A percentile compares a stretch with the other conserved stretches of the same genome.
phyloP scores from a whole-genome alignment of 495 filamentous ascomycete species.

The Astrothelium macrocarpum region DNA sequence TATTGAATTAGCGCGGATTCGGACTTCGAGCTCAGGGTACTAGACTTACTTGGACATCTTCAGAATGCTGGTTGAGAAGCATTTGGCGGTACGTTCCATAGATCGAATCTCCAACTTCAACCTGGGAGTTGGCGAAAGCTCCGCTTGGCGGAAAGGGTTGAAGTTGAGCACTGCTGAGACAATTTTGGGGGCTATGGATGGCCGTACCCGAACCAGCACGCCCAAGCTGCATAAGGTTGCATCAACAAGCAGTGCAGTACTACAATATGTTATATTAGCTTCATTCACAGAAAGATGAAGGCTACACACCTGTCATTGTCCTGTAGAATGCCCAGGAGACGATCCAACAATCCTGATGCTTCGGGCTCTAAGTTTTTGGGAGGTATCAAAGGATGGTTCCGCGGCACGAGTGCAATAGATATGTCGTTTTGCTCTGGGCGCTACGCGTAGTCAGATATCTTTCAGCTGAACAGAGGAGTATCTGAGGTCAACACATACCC shows the following conservation, averaged over 20 bases:
- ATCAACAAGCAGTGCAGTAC: constrained; percentile 82
- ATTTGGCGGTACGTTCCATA: constrained; percentile 84
- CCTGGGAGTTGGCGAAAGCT: constrained; percentile 65
- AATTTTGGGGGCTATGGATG: constrained; percentile 74
- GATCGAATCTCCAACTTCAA: constrained; percentile 75
- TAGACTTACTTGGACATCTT: constrained; percentile 41
- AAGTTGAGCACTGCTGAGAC: constrained; percentile 78
- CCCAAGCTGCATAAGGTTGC: constrained; percentile 84
- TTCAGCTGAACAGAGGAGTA: background rate
- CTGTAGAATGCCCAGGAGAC: constrained; percentile 77
- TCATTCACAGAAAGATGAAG: constrained; percentile 6
- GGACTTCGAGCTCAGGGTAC: background rate
- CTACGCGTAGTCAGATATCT: constrained; percentile 33
- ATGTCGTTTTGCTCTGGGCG: constrained; percentile 79
- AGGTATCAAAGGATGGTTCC: constrained; percentile 66
- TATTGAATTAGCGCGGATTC: background rate
- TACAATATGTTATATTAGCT: constrained; percentile 32
- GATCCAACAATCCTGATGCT: constrained; percentile 76
- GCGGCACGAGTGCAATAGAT: constrained; percentile 73
- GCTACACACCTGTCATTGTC: constrained; percentile 64
- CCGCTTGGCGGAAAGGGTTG: constrained; percentile 73
- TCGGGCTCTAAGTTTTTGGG: constrained; percentile 81
- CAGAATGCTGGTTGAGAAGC: constrained; percentile 67
- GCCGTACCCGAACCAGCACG: constrained; percentile 67
- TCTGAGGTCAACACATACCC: constrained; percentile 46